A percentile compares a stretch with the other conserved stretches of the same genome.
Conservation (phyloP, 331 rosid species). For the Malus hybrid region DNA sequence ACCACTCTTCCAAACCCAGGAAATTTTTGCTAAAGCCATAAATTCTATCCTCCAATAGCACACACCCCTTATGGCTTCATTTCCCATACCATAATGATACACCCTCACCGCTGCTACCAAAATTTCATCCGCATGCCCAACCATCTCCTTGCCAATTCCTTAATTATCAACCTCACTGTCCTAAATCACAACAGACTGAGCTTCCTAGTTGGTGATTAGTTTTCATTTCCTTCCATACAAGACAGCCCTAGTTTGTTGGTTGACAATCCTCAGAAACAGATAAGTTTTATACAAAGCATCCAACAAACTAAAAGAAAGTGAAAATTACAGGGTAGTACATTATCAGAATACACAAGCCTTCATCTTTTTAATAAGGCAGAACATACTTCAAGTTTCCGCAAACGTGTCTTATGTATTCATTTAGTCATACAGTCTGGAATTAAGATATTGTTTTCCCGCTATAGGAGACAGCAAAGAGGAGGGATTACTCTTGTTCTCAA, state of each 20-base stretch:
- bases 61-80: neutral
- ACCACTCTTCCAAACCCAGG: neutral
- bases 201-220: neutral
- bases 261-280: neutral
- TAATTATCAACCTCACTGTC: neutral
- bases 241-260: neutral
- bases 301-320: neutral
- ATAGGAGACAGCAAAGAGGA: neutral
- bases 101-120: neutral
- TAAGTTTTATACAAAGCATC: neutral
- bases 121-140: neutral
- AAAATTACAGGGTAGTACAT: too few species aligned
- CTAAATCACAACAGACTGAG: neutral
- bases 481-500: neutral
- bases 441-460: neutral
- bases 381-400: neutral
- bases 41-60: neutral
- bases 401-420: neutral
- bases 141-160: neutral
- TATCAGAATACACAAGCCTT: neutral
- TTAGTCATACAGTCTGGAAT: constrained; percentile 6
- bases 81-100: neutral
- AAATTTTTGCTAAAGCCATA: neutral
- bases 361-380: neutral
- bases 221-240: neutral